Percentiles rank a stretch among this genome's conserved stretches.
These are phyloP conservation scores for Neurospora tetrasperma DNA, from an alignment of 495 filamentous ascomycete genomes.

Conservation along the genomic window DNA sequence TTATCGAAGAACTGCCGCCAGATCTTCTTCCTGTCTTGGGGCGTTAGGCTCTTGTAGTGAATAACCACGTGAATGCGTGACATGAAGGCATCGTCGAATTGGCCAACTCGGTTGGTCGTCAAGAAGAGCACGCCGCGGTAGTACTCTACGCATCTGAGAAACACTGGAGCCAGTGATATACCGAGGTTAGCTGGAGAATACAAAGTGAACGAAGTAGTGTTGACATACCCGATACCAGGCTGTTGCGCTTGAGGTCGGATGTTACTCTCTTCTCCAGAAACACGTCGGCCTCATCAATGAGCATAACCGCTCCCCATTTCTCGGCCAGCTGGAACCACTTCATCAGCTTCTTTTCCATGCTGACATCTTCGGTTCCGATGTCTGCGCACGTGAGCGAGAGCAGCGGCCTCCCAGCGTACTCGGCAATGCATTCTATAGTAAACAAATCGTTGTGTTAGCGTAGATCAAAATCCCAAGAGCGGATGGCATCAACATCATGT, in stretches of 20 bases:
- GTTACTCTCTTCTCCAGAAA: slow-evolving; percentile 20
- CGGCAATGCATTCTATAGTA: slow-evolving; percentile 8
- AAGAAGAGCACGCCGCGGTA: slow-evolving; percentile 50
- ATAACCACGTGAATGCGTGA: slow-evolving; percentile 42
- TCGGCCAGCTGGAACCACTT: slow-evolving; percentile 3
- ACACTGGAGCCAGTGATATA: slow-evolving; percentile 13
- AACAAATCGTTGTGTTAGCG: no score
- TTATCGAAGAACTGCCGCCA: slow-evolving; percentile 16
- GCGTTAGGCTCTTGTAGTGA: slow-evolving; percentile 28
- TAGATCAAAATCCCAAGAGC: no score
- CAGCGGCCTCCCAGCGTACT: slow-evolving; percentile 7
- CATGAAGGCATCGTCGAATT: slow-evolving; percentile 46
- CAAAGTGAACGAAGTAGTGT: no score
- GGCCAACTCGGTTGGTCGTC: slow-evolving; percentile 46
- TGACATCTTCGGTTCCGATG: slow-evolving; percentile 3
- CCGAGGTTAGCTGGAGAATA: no score
- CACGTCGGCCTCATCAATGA: slow-evolving; percentile 33
- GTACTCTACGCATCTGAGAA: slow-evolving; percentile 48
- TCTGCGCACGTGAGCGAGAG: slow-evolving; percentile 13
- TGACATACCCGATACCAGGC: slow-evolving; percentile 16
- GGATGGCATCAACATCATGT: no score
- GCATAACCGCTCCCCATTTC: slow-evolving; percentile 16
- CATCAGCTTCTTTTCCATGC: not conserved
- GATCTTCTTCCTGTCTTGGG: slow-evolving; percentile 4
- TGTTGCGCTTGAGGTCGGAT: slow-evolving; percentile 17